These are phyloP conservation scores for Fusarium denticulatum DNA, from an alignment of 2,329 filamentous ascomycete genomes.

Conservation along the genomic window DNA sequence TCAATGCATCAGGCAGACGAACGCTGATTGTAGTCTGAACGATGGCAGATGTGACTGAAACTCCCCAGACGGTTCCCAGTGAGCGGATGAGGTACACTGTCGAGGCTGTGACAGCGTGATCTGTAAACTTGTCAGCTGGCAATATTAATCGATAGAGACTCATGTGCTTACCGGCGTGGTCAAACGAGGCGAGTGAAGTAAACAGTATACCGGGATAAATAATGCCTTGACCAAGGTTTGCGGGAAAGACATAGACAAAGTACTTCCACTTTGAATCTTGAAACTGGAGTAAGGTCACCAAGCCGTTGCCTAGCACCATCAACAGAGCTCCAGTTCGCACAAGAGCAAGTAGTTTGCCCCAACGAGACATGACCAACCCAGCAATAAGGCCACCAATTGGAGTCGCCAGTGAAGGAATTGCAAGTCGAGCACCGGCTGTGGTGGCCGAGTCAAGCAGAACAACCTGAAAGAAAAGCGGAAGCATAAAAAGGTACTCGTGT, in stretches of 20 bases:
- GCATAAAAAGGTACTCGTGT: slow-evolving; percentile 70
- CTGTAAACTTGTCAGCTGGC: slow-evolving; percentile 46
- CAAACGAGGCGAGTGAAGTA: slow-evolving; percentile 70
- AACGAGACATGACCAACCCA: slow-evolving; percentile 68
- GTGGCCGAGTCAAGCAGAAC: slow-evolving; percentile 72
- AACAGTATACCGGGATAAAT: slow-evolving; percentile 68
- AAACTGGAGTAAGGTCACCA: slow-evolving; percentile 61
- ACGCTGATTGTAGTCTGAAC: slow-evolving; percentile 69
- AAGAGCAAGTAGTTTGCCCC: slow-evolving; percentile 61
- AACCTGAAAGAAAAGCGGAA: slow-evolving; percentile 76
- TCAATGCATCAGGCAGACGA: slow-evolving; percentile 63
- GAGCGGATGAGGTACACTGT: slow-evolving; percentile 72
- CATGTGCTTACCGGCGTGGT: slow-evolving; percentile 60
- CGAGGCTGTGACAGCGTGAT: slow-evolving; percentile 70
- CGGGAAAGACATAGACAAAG: slow-evolving; percentile 65
- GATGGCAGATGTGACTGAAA: slow-evolving; percentile 70
- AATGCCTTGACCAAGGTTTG: slow-evolving; percentile 69
- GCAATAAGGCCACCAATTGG: slow-evolving; percentile 66
- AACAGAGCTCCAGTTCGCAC: slow-evolving; percentile 61
- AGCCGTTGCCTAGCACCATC: slow-evolving; percentile 63
- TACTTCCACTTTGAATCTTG: slow-evolving; percentile 65
- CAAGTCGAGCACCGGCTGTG: slow-evolving; percentile 70
- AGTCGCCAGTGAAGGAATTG: slow-evolving; percentile 69
- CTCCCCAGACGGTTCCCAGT: slow-evolving; percentile 71
- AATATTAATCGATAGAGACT: neutral